Evolutionary conservation across 1,284 basidiomycete species (phyloP).

Genomic region (Cystobasidium sp.): DNA sequence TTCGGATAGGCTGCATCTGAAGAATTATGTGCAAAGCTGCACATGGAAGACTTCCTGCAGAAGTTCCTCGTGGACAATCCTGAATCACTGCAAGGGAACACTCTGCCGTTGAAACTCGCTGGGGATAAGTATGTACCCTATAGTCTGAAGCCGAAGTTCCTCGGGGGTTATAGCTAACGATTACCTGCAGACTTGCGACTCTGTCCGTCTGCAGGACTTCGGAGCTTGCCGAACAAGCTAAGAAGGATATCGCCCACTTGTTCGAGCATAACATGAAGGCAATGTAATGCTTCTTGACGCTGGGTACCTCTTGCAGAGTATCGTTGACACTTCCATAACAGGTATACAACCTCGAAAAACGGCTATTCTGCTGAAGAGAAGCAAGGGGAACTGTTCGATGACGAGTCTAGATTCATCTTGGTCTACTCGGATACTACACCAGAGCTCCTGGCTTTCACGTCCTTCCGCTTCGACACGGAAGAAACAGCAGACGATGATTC

Average conservation of each 20-base stretch:
- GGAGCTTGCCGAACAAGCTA: slow-evolving; percentile 5
- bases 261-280: slow-evolving; percentile 49
- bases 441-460: slow-evolving; percentile 45
- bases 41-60: neutral
- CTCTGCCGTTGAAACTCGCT: neutral
- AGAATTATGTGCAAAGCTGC: neutral
- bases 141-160: neutral
- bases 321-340: slow-evolving; percentile 10
- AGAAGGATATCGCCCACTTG: slow-evolving; percentile 38
- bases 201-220: neutral
- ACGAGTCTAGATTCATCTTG: slow-evolving; percentile 48
- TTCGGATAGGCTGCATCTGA: neutral
- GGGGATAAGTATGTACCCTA: neutral
- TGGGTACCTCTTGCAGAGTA: no score
- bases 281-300: slow-evolving; percentile 26
- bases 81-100: neutral
- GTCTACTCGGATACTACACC: neutral
- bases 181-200: slow-evolving; percentile 1
- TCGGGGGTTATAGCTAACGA: neutral
- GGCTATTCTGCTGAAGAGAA: slow-evolving; percentile 47
- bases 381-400: slow-evolving; percentile 49
- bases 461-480: slow-evolving; percentile 52
- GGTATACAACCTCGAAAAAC: slow-evolving; percentile 44
- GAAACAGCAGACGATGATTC: slow-evolving; percentile 45
- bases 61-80: neutral